Base-by-base conservation (phyloP, 169 alveolate species). In the Amoebophrya sp. region DNA sequence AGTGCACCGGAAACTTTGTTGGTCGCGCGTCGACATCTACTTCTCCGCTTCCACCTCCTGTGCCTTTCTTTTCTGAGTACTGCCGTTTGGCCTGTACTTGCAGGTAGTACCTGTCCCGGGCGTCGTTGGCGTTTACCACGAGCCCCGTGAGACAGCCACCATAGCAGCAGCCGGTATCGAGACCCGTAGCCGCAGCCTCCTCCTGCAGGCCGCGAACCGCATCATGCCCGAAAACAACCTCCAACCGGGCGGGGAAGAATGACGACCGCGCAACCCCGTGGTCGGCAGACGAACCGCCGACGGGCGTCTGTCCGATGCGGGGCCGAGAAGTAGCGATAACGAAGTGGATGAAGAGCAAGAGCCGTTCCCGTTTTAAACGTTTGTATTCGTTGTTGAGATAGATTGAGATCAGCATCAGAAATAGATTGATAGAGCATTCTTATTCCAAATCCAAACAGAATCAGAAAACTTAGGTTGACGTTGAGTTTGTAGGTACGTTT, bases 171-270 rank as follows among this genome's bases (percentile, higher is more conserved):
- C 67, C 90, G 31, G 67, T 88, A 38, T 88, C 90, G 18, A 88
- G 50, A 13, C 90, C 90, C 34, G 90, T 88, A 29, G 90, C 90
- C 4, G 7, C 34, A 0, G 38, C 38, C 0, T 39, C 43, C 39
- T 88, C 90, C 90, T 88, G 90, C 90, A 88, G 39, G 29, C 58
- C 20, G 10, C 90, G 90, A 39, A 16, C 39, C 39, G 90, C 90
- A 26, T 88, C 90, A 38, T 88, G 90, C 39, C 90, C 90, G 23
- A 88, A 88, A 1, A 88, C 58, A 18, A 88, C 90, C 4, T 88
- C 58, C 88, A 23, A 4, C 38, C 38, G 88, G 29, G 38, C 88
- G 38, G 7, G 13, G 38, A 13, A 67, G 38, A 13, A 7, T 10
- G 40, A 15, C 13, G 88, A 13, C 88, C 88, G 23, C 40, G 40